Base-by-base conservation (phyloP, 768 basidiomycete species). In the Rhodotorula paludigena region DNA sequence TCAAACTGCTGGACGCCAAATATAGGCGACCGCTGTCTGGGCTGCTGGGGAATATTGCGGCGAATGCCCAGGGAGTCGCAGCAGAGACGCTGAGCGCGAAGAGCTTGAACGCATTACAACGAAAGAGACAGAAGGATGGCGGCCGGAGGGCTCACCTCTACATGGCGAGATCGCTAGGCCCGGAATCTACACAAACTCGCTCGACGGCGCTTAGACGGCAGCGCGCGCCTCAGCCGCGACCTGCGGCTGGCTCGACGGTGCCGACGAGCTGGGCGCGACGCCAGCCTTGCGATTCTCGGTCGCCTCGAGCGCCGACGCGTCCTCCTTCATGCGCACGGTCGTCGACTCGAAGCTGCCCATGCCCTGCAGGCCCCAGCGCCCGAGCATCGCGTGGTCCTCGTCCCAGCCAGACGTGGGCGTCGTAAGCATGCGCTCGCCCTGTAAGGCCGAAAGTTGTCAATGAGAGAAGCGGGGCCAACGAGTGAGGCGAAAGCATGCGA, bases 351-450 rank as follows among this genome's bases (percentile, higher is more conserved):
- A 98, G 76, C 89, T 91, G 62, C 81, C 82, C 89, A 96, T 91
- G 39, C 93, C 93, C 68, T 87, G 82, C 38, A 98, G 81, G 39
- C 94, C 94, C 92, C 92, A 96, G 49, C 91, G 85, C 9, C 78
- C 81, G 85, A 98, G 89, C 91, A 97, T 90, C 16, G 86, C 84
- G 77, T 93, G 94, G 79, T 98, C 94, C 85, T 93, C 90, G 75
- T 96, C 92, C 94, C 93, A 97, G 49, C 91, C 89, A 16, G 66
- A 73, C 3, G 74, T 74, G 53, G 93, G 92, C 21, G 94, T 98
- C 20, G 94, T 98, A 72, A 98, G 79, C 94, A 98, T 98, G 74
- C 87, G 83, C 77, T 97, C 94, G 49, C 93, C 71, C 71, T 72
- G 63, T n/a, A n/a, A n/a, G n/a, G n/a, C 15, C 25, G 14, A 30